Base-by-base conservation (phyloP, 768 basidiomycete genomes). In the Coprinellus micaceus region DNA sequence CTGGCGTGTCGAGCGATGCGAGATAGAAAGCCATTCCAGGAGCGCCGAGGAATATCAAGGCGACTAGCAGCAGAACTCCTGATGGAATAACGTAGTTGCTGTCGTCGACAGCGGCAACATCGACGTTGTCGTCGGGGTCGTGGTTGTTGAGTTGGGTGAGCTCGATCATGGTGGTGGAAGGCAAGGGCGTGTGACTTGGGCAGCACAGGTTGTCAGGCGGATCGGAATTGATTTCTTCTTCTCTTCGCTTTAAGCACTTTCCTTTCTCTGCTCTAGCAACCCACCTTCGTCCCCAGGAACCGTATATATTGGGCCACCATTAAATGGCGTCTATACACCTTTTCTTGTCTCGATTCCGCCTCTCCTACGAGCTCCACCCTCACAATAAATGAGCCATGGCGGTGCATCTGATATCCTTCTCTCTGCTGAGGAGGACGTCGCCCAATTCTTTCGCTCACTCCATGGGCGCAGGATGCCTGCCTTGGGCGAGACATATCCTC, bases 21-120 rank as follows among this genome's bases (percentile, higher is more conserved):
- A 89, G 70, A 67, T 91, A 89, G 50, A 90, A 78, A 29, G 91
- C 72, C 48, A 91, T 65, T 26, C 82, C 79, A 53, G 90, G 89
- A 58, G 77, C 86, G 29, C 82, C 63, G 3, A 80, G 46, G 53
- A 65, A 67, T 55, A 60, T 60, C 43, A 57, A 29, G 41, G 63
- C 58, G 11, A 61, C 58, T 50, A 60, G 33, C 28, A 55, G 53
- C 48, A 63, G 56, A 45, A 67, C 52, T 53, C 63, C 60, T 56
- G 73, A 74, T 66, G 64, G 52, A 57, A 64, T 36, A 28, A 70
- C 64, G 44, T 28, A 50, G 25, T 48, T 58, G 11, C 21, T 45
- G 25, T 28, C 25, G 17, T 29, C 30, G 28, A 19, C 40, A 37
- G 36, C 9, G 36, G 9, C 36, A 37, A 39, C 15, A 47, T 49